Percentiles rank a stretch among this genome's conserved stretches.
Conservation (phyloP, 257 asterid species). For the Fraxinus americana region DNA sequence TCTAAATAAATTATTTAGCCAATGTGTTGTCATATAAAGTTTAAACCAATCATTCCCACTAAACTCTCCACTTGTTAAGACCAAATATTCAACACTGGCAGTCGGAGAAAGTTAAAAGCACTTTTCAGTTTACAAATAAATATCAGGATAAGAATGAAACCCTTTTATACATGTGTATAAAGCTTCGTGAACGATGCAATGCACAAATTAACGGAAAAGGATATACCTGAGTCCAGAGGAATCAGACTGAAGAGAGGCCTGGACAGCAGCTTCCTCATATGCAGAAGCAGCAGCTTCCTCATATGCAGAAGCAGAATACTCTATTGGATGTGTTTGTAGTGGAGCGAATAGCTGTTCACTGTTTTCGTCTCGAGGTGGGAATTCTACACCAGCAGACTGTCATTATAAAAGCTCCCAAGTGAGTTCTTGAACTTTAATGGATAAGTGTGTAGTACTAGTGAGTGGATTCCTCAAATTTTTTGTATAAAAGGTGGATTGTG, state of each 20-base stretch:
- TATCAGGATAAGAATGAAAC: background rate
- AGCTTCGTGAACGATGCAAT: background rate
- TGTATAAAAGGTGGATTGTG: too few relatives aligned
- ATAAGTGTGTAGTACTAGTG: background rate
- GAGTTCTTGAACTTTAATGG: constrained; percentile 10
- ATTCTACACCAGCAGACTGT: constrained; percentile 87
- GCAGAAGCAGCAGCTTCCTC: constrained; percentile 89
- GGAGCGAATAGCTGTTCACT: constrained; percentile 90
- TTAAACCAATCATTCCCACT: background rate
- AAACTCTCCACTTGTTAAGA: background rate
- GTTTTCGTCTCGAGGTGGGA: constrained; percentile 90
- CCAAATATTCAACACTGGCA: background rate
- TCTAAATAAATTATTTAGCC: background rate
- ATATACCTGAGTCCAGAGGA: constrained; percentile 89
- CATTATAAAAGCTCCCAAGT: constrained; percentile 22
- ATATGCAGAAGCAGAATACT: constrained; percentile 49
- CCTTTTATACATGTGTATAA: background rate
- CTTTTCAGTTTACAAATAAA: background rate
- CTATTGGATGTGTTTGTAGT: constrained; percentile 85
- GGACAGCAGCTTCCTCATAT: constrained; percentile 92
- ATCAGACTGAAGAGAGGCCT: constrained; percentile 89
- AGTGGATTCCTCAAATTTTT: background rate
- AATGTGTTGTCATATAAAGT: background rate
- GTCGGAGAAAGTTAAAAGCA: background rate
- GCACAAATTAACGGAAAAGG: background rate